Conservation (phyloP, 768 basidiomycete species). For the Boletus barrowsii region DNA sequence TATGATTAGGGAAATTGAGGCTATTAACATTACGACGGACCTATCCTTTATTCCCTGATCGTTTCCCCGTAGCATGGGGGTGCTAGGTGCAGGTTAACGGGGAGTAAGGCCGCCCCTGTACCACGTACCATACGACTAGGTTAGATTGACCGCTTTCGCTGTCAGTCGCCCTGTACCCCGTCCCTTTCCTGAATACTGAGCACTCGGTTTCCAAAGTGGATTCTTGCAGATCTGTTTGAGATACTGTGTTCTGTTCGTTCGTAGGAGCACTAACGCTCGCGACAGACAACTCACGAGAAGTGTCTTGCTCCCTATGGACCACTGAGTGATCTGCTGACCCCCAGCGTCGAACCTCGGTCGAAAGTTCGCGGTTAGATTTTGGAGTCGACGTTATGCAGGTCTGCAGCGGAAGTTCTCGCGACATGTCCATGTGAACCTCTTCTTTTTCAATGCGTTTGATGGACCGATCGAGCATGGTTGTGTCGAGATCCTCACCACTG, state of each 20-base stretch:
- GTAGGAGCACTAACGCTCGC: background rate
- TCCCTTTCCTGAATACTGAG: too few relatives aligned
- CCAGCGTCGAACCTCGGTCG: too few relatives aligned
- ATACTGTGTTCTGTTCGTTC: background rate
- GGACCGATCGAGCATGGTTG: background rate
- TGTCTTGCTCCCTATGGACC: background rate
- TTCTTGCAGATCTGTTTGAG: background rate
- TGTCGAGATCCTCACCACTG: background rate
- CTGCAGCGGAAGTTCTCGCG: background rate
- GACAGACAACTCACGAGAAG: background rate
- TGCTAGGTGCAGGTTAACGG: background rate
- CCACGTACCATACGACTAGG: background rate
- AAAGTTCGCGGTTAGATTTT: too few relatives aligned
- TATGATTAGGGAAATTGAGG: background rate
- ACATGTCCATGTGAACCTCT: background rate
- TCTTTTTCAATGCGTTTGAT: background rate
- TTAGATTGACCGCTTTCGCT: background rate
- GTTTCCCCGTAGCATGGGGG: background rate
- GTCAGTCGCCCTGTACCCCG: background rate
- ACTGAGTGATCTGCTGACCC: background rate
- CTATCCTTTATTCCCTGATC: background rate
- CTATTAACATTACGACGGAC: background rate
- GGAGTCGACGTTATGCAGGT: background rate
- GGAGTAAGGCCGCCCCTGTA: background rate
- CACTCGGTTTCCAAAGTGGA: background rate